These are phyloP conservation scores for Umbellularia californica DNA, from an alignment of 164 flowering plant species.

Conservation along the genomic window DNA sequence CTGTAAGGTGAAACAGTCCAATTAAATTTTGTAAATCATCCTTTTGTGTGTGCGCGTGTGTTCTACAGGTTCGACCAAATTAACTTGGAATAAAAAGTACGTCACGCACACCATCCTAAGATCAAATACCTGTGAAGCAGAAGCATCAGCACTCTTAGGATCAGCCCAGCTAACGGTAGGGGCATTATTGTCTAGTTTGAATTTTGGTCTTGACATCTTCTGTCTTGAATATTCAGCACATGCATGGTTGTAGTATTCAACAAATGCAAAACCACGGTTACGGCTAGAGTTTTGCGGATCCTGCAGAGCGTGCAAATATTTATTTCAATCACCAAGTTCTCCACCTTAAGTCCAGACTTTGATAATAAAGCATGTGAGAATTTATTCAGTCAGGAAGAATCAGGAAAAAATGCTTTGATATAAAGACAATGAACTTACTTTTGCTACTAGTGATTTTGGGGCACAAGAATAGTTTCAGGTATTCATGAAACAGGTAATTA, in stretches of 20 bases:
- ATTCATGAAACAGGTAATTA: neutral
- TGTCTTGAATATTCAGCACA: slow-evolving; percentile 92
- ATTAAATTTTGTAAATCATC: too few species aligned
- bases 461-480: neutral
- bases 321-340: neutral
- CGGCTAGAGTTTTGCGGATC: slow-evolving; percentile 68
- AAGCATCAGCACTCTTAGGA: slow-evolving; percentile 62
- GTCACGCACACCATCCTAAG: neutral
- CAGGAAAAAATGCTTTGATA: neutral
- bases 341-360: neutral
- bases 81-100: too few species aligned
- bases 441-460: neutral
- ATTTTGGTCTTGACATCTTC: slow-evolving; percentile 69
- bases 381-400: neutral
- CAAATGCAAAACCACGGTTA: slow-evolving; percentile 93
- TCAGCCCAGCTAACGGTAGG: slow-evolving; percentile 98
- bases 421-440: too few species aligned
- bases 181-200: slow-evolving; percentile 72
- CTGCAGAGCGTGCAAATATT: slow-evolving; percentile 29
- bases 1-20: too few species aligned
- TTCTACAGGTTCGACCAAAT: too few species aligned
- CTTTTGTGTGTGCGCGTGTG: too few species aligned
- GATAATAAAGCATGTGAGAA: neutral
- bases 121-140: slow-evolving; percentile 63
- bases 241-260: slow-evolving; percentile 86